Percentiles rank a stretch among this genome's conserved stretches.
Evolutionary conservation across 768 basidiomycete species (phyloP).

Genomic region (Dendrothele bispora): DNA sequence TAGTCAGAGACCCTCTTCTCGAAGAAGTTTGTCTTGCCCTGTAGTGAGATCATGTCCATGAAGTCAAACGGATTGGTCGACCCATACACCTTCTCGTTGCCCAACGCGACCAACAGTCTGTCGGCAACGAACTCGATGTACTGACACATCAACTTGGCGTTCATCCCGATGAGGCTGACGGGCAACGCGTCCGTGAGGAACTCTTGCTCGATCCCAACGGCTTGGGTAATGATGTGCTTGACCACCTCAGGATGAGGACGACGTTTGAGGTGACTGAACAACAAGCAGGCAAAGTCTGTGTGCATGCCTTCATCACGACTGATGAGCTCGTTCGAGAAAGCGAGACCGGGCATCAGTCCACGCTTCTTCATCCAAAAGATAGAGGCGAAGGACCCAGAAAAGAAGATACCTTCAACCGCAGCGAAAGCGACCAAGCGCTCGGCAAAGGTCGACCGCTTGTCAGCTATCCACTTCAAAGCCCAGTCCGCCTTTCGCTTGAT

Average conservation of each 20-base stretch:
- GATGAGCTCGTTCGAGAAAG: conserved; percentile 86
- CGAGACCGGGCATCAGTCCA: conserved; percentile 76
- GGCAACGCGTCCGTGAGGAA: conserved; percentile 49
- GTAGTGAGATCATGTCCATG: conserved; percentile 73
- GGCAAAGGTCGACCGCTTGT: conserved; percentile 41
- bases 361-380: conserved; percentile 5
- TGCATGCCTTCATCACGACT: conserved; percentile 85
- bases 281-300: conserved; percentile 79
- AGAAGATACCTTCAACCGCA: conserved; percentile 58
- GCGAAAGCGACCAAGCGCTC: conserved; percentile 56
- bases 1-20: conserved; percentile 66
- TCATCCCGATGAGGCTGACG: conserved; percentile 50
- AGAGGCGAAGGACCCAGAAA: conserved; percentile 41
- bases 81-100: conserved; percentile 45
- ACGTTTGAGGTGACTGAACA: conserved; percentile 65
- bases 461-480: conserved; percentile 51
- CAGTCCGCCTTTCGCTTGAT: conserved; percentile 52
- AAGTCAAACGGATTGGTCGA: conserved; percentile 44
- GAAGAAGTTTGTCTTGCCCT: conserved; percentile 41
- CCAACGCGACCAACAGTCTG: conserved; percentile 47
- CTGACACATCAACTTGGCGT: conserved; percentile 48
- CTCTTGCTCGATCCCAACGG: conserved; percentile 44
- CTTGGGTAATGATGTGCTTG: conserved; percentile 43
- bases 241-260: conserved; percentile 49
- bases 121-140: conserved; percentile 46